Conservation (phyloP, 2,329 filamentous ascomycete species). For the Exserohilum turcica region DNA sequence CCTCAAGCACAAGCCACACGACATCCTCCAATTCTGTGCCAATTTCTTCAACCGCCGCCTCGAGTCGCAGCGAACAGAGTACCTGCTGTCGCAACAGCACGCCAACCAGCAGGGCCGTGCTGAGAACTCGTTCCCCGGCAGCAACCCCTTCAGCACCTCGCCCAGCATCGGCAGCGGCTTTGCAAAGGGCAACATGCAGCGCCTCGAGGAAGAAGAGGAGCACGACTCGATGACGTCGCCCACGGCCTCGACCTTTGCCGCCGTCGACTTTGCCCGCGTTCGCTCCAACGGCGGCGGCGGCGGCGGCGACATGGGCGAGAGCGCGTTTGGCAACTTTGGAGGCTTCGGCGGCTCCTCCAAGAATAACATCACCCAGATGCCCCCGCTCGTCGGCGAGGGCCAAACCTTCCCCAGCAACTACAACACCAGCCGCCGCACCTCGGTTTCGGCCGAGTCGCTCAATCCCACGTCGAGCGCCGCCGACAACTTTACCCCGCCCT, state of each 20-base stretch:
- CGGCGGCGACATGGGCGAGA: constrained; percentile 45
- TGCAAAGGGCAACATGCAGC: constrained; percentile 58
- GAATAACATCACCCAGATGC: constrained; percentile 48
- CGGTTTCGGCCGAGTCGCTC: constrained; percentile 94
- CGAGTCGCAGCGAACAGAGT: constrained; percentile 66
- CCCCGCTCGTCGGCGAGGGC: constrained; percentile 56
- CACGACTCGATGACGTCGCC: constrained; percentile 76
- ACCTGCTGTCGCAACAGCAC: constrained; percentile 57
- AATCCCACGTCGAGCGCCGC: constrained; percentile 83
- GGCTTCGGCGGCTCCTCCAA: constrained; percentile 39
- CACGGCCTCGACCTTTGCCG: constrained; percentile 59
- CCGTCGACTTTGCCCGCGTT: constrained; percentile 49
- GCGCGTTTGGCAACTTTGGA: constrained; percentile 48
- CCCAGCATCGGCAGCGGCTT: constrained; percentile 48
- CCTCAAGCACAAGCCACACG: constrained; percentile 62
- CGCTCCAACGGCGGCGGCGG: constrained; percentile 42
- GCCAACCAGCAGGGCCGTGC: constrained; percentile 56
- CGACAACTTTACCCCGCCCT: constrained; percentile 89
- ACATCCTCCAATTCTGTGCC: constrained; percentile 73
- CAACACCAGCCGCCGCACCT: constrained; percentile 90
- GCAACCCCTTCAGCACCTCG: constrained; percentile 72
- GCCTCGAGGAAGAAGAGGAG: constrained; percentile 82
- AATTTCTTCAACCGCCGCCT: constrained; percentile 70
- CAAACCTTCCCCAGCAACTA: constrained; percentile 89
- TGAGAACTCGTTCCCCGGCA: constrained; percentile 75